Conservation (phyloP, 805 yeast species). For the Wickerhamiella azymoides region DNA sequence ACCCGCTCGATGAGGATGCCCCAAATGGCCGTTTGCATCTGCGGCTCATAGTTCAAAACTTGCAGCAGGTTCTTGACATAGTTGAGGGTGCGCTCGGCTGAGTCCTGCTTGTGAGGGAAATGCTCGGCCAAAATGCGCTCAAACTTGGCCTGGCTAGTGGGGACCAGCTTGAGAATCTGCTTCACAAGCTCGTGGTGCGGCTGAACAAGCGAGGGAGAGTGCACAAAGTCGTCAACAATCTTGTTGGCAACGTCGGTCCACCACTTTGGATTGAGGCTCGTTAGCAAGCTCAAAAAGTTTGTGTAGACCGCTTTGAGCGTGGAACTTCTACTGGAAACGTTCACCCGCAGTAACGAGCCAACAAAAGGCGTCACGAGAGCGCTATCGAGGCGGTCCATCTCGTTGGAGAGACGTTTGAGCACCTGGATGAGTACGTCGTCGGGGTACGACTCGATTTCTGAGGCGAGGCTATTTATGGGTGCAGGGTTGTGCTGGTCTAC, state of each 20-base stretch:
- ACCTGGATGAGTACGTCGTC: slow-evolving; percentile 38
- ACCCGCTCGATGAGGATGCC: slow-evolving; percentile 62
- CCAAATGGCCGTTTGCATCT: slow-evolving; percentile 65
- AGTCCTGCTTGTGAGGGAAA: slow-evolving; percentile 71
- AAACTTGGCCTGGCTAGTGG: slow-evolving; percentile 61
- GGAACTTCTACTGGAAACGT: slow-evolving; percentile 42
- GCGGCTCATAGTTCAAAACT: slow-evolving; percentile 57
- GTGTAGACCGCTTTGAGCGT: slow-evolving; percentile 42
- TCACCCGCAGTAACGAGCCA: slow-evolving; percentile 44
- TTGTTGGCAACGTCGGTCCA: slow-evolving; percentile 66
- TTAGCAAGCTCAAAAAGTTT: slow-evolving; percentile 61
- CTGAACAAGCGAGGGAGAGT: slow-evolving; percentile 20
- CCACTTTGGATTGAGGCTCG: slow-evolving; percentile 82
- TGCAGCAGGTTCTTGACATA: slow-evolving; percentile 53
- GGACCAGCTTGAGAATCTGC: slow-evolving; percentile 57
- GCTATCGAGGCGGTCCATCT: slow-evolving; percentile 50
- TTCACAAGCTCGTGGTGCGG: slow-evolving; percentile 53
- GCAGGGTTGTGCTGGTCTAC: slow-evolving; percentile 8
- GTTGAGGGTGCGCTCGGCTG: slow-evolving; percentile 28
- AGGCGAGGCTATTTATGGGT: slow-evolving; percentile 9
- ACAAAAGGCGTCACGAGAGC: slow-evolving; percentile 38
- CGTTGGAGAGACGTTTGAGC: slow-evolving; percentile 44
- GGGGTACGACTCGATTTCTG: slow-evolving; percentile 7
- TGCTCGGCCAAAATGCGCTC: slow-evolving; percentile 41
- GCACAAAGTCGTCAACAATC: slow-evolving; percentile 48